Evolutionary conservation across 225 moss, liverwort and hornwort genomes (phyloP).

Genomic region (Bryoerythrophyllum caledonicum): DNA sequence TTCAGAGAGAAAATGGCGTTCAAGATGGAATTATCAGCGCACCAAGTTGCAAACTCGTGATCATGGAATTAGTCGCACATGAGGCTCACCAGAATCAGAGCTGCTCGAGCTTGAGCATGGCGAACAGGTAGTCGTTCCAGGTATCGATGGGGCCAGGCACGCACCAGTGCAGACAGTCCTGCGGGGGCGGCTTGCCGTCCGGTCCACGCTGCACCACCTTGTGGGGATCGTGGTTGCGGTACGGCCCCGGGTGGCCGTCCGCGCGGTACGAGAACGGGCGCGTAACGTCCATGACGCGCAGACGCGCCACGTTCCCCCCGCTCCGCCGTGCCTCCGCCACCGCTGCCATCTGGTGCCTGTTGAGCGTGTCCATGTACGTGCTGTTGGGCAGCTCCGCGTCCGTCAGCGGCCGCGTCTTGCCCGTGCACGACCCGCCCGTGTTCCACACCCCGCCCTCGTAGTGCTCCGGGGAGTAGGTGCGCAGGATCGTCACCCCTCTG

Average conservation of each 20-base stretch:
- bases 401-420: conserved; percentile 55
- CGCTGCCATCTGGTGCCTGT: conserved; percentile 61
- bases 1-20: not conserved
- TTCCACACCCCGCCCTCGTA: conserved; percentile 82
- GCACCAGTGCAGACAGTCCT: conserved; percentile 97
- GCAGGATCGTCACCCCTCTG: conserved; percentile 73
- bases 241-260: conserved; percentile 88
- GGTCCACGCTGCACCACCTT: conserved; percentile 48
- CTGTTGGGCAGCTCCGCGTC: conserved; percentile 32
- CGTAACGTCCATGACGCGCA: conserved; percentile 68
- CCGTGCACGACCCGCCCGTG: conserved; percentile 89
- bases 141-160: conserved; percentile 87
- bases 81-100: not conserved
- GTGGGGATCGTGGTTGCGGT: conserved; percentile 59
- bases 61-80: no score
- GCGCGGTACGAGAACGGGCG: conserved; percentile 57
- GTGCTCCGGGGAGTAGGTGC: conserved; percentile 86
- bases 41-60: no score
- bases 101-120: conserved; percentile 48
- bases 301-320: conserved; percentile 22
- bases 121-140: conserved; percentile 66
- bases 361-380: conserved; percentile 32
- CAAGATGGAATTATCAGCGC: no score
- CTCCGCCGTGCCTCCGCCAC: conserved; percentile 31
- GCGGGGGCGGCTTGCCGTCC: conserved; percentile 73